These are phyloP conservation scores for Boeremia exigua DNA, from an alignment of 2,329 filamentous ascomycete species.

Conservation along the genomic window DNA sequence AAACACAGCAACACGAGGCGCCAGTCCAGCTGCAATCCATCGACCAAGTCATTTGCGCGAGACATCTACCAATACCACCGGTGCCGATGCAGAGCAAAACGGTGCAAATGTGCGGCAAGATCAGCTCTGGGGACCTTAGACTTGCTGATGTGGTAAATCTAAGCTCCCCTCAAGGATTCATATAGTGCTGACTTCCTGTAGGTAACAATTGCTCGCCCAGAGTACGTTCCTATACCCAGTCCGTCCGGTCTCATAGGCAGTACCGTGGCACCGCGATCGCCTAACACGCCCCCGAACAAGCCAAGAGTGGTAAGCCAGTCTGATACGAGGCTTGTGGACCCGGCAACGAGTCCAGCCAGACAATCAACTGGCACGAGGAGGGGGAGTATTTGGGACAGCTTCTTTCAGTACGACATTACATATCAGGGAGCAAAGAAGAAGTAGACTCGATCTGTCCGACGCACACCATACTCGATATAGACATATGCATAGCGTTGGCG, in stretches of 20 bases:
- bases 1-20: constrained; percentile 39
- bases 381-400: constrained; percentile 47
- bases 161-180: constrained; percentile 29
- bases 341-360: constrained; percentile 32
- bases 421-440: constrained; percentile 48
- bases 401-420: constrained; percentile 49
- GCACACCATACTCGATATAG: not conserved
- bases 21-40: constrained; percentile 39
- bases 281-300: constrained; percentile 23
- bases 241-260: constrained; percentile 15
- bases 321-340: constrained; percentile 27
- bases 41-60: constrained; percentile 44
- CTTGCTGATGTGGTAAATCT: constrained; percentile 40
- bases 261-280: constrained; percentile 18
- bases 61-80: constrained; percentile 34
- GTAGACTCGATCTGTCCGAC: constrained; percentile 5
- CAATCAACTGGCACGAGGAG: constrained; percentile 27
- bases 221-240: constrained; percentile 21
- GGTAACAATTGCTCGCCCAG: constrained; percentile 17
- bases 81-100: constrained; percentile 33
- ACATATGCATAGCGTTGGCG: not conserved
- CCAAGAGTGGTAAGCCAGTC: constrained; percentile 24
- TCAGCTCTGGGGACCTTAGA: constrained; percentile 52
- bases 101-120: constrained; percentile 52
- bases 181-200: constrained; percentile 19